Evolutionary conservation across 352 stramenopile species (phyloP).

Genomic region (Phytophthora fragariaefolia): DNA sequence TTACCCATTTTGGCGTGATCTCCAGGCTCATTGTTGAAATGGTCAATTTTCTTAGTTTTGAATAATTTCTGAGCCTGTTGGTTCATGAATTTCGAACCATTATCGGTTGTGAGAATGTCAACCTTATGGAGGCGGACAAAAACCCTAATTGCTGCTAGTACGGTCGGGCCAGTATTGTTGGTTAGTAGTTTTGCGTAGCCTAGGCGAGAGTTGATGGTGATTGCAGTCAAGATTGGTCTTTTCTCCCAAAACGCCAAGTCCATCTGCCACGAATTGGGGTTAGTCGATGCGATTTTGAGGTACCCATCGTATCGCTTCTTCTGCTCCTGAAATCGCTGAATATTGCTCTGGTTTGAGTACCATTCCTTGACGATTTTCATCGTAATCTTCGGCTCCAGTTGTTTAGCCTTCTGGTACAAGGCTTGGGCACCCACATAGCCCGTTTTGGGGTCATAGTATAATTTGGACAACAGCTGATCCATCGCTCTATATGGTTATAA

Average conservation of each 20-base stretch:
- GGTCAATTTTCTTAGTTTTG: no score
- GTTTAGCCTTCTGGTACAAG: conserved; percentile 28
- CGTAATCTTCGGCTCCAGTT: conserved; percentile 20
- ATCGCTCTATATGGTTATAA: conserved; percentile 14
- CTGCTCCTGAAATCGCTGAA: no score
- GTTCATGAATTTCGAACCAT: conserved; percentile 51
- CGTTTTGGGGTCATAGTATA: conserved; percentile 36
- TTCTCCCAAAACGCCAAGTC: conserved; percentile 30
- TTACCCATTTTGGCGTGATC: no score
- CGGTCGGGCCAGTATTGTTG: conserved; percentile 35
- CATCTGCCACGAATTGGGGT: conserved; percentile 17
- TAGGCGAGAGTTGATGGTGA: conserved; percentile 46
- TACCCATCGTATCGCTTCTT: conserved; percentile 16
- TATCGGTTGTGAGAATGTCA: conserved; percentile 33
- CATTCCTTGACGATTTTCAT: conserved; percentile 36
- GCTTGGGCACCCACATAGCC: conserved; percentile 24
- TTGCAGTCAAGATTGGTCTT: conserved; percentile 28
- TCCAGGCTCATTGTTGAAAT: no score
- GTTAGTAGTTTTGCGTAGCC: conserved; percentile 41
- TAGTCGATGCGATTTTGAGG: neutral
- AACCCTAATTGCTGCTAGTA: conserved; percentile 26
- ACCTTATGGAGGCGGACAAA: no score
- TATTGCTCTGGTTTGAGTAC: conserved; percentile 16
- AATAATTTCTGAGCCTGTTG: conserved; percentile 31
- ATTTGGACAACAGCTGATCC: conserved; percentile 17